Base-by-base conservation (phyloP, 2,329 filamentous ascomycete species). In the Paecilomyces sp. region DNA sequence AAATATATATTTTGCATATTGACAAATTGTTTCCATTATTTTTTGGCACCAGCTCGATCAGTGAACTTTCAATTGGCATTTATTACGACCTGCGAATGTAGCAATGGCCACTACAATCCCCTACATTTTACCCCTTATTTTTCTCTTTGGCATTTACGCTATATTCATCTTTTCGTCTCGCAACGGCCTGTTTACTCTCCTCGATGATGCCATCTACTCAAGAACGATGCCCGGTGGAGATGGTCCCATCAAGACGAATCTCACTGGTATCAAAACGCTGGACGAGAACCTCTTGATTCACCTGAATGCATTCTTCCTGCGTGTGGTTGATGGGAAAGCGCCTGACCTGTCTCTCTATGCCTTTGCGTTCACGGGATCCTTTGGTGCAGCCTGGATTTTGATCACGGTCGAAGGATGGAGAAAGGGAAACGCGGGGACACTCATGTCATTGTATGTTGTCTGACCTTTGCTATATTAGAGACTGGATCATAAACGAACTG, bases 371-470 rank as follows among this genome's bases (percentile, higher is more conserved):
- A 73, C 74, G 3, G 75, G 75, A 5, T 74, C 76, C 3, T 74
- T 78, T 55, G 73, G 74, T 3, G 72, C 74, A 2, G 68, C 74
- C n/a, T 80, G 76, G 75, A 66, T 73, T 4, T 62, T 80, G 51
- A 66, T 82, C 25, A 68, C 73, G 2, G 68, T 82, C 58, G 80
- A 82, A 63, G 71, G 76, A 11, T 73, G 79, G 68, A 70, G 80
- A 51, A 66, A 65, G 18, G 79, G 79, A 0, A 81, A 81, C 65
- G 65, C 70, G 12, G 70, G 76, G 56, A 77, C 69, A 5, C 57
- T 76, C 18, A 68, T 76, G 50, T 75, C 75, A 36, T 77, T 74
- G 78, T 80, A 74, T 58, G 76, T 69, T 9, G 15, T 22, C 54
- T 52, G 18, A 33, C 41, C 9, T 22, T 47, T 18, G 15, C 9